Base-by-base conservation (phyloP, 345 rosid genomes). In the Orychophragmus violaceus region DNA sequence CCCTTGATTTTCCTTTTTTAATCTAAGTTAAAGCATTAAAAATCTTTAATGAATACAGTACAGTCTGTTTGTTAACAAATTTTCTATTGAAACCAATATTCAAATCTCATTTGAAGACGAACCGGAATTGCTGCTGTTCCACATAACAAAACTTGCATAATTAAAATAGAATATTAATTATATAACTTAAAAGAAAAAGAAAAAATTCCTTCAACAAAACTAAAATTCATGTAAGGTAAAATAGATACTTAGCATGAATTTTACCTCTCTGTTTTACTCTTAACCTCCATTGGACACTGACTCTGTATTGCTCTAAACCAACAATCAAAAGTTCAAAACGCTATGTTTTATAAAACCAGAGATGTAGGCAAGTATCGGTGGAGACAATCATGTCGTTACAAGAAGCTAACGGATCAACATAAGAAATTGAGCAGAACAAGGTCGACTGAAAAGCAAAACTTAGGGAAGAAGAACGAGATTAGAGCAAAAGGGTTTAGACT, bases 401-500 rank as follows among this genome's bases (percentile, higher is more conserved):
- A 78, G 79, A 82, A 75, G 84, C 82, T 85, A 8, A 52, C 6
- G 5, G 22, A 24, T 0, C 62, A 27, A 2, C 52, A 57, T 6
- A 80, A 63, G 52, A 77, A 65, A 29, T 0, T 17, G 46, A 42
- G n/a, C 56, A 4, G 5, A 65, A 41, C 23, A 25, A 80, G 90
- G 67, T 74, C 70, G 1, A 56, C 69, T 16, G 65, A 68, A 50
- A 81, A 83, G 60, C 74, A 66, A 48, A 51, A 68, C 49, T 64
- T 71, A 81, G 66, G 77, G 76, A 85, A 71, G 88, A 77, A 74
- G 50, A 66, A n/a, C 21, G 77, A 74, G 68, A 4, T 30, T 67
- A 68, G 85, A 69, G 54, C 66, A 2, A 84, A 72, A 82, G 90
- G 89, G 18, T 46, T 87, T 17, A 72, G 93, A 17, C 27, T 89